Base-by-base conservation (phyloP, 768 basidiomycete species). In the Lanmaoa pseudosensibilis region DNA sequence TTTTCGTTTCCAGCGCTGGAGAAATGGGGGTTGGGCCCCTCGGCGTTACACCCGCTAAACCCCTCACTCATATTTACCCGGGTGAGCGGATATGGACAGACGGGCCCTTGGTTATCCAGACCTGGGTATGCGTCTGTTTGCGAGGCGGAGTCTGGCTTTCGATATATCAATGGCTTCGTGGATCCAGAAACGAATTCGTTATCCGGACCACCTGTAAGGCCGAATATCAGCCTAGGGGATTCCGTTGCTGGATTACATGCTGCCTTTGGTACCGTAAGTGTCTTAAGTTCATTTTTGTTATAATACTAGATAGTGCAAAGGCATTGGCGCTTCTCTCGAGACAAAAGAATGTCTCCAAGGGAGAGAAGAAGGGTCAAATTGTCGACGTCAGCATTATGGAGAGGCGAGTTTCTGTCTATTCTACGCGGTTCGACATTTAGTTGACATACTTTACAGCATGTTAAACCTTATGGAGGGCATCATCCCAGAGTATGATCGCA, bases 11-110 rank as follows among this genome's bases (percentile, higher is more conserved):
- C 60, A 88, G 87, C 86, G 2, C 76, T 89, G 10, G 86, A 88
- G 64, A 86, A 83, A 70, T 88, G 87, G 86, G 75, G 75, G 1
- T 73, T 88, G 36, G 85, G 84, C 6, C 86, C 86, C 2, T 71
- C 71, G 12, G 77, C 78, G 52, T 66, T 88, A 5, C 82, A 81
- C 21, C 84, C 83, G n/a, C 83, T 85, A 57, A 95, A 96, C 63
- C 89, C 92, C 0, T 86, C 85, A 50, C 80, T 98, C 55, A 91
- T 98, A 64, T 94, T 92, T 67, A 96, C 94, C 8, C 92, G 94
- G 59, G 84, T 89, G 21, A 86, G 85, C 59, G 87, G 87, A 9
- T 89, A 87, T 60, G 87, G 87, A 3, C 87, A 89, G 63, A 87
- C 85, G 0, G 87, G 87, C 2, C 86, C 87, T 21, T 88, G 86